Percentiles rank a stretch among this genome's conserved stretches.
These are phyloP conservation scores for Trypethelium eluteriae DNA, from an alignment of 495 filamentous ascomycete genomes.

Conservation along the genomic window DNA sequence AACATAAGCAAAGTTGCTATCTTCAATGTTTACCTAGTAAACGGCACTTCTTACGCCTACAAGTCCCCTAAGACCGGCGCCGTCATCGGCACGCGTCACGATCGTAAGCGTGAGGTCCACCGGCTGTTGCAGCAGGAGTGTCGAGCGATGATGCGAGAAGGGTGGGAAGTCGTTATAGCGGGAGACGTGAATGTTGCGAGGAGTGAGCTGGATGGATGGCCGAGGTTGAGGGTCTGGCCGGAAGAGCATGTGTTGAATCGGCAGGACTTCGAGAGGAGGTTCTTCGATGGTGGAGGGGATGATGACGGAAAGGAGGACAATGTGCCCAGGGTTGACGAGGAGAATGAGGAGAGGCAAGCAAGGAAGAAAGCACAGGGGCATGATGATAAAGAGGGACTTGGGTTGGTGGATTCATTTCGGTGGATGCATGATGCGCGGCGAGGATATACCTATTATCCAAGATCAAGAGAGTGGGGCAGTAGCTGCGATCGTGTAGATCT, in stretches of 20 bases:
- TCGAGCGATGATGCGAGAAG: conserved; percentile 31
- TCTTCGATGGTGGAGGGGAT: conserved; percentile 32
- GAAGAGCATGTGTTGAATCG: conserved; percentile 43
- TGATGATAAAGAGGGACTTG: conserved; percentile 8
- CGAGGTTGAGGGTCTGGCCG: conserved; percentile 37
- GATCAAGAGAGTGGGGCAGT: conserved; percentile 26
- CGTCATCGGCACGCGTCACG: conserved; percentile 41
- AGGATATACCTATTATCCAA: conserved; percentile 34
- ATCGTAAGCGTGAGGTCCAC: conserved; percentile 45
- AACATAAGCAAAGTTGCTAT: conserved; percentile 31
- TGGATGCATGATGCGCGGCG: conserved; percentile 25
- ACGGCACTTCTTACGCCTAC: conserved; percentile 45
- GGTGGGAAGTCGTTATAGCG: conserved; percentile 39
- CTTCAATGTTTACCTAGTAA: conserved; percentile 47
- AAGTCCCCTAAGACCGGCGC: conserved; percentile 35
- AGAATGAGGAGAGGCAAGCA: neutral
- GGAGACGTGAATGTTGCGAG: conserved; percentile 48
- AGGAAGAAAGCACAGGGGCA: no score
- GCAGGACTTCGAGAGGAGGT: conserved; percentile 43
- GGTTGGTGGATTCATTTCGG: conserved; percentile 32
- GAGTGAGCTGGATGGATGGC: conserved; percentile 37
- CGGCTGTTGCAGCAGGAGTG: conserved; percentile 37
- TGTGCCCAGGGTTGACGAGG: neutral
- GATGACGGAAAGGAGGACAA: conserved; percentile 9
- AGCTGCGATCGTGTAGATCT: conserved; percentile 37